Evolutionary conservation across 441 rosid genomes (phyloP).

Genomic region (Flueggea neowawraea): DNA sequence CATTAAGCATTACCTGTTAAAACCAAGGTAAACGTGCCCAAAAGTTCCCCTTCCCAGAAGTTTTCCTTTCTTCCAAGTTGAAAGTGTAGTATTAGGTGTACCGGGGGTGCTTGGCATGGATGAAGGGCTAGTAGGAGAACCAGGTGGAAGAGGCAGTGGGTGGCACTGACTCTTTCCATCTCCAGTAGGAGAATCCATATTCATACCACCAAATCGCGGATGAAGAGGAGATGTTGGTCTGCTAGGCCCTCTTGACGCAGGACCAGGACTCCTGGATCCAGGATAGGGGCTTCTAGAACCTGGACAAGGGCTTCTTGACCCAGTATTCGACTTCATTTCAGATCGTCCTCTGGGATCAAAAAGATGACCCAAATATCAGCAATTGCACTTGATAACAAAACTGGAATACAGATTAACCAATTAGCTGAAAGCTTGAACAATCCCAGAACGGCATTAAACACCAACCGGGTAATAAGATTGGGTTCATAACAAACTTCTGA

Average conservation of each 20-base stretch:
- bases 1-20: conserved; percentile 65
- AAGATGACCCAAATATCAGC: conserved; percentile 23
- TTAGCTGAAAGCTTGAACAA: too few species aligned
- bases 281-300: conserved; percentile 28
- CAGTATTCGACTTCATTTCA: conserved; percentile 36
- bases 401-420: too few species aligned
- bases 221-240: conserved; percentile 86
- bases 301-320: conserved; percentile 28
- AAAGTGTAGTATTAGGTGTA: conserved; percentile 30
- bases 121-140: conserved; percentile 83
- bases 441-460: too few species aligned
- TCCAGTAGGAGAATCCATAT: conserved; percentile 60
- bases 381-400: background rate
- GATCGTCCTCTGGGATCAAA: conserved; percentile 44
- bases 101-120: conserved; percentile 40
- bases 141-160: conserved; percentile 89
- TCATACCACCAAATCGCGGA: conserved; percentile 41
- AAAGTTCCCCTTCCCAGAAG: conserved; percentile 94
- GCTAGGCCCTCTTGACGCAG: conserved; percentile 53
- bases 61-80: conserved; percentile 92
- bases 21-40: conserved; percentile 88
- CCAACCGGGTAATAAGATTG: too few species aligned
- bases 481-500: too few species aligned
- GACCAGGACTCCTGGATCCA: conserved; percentile 52
- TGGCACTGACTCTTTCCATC: conserved; percentile 67